phyloP scores from a whole-genome alignment of 2,329 filamentous ascomycete genomes.

The Trichoderma arundinaceum region DNA sequence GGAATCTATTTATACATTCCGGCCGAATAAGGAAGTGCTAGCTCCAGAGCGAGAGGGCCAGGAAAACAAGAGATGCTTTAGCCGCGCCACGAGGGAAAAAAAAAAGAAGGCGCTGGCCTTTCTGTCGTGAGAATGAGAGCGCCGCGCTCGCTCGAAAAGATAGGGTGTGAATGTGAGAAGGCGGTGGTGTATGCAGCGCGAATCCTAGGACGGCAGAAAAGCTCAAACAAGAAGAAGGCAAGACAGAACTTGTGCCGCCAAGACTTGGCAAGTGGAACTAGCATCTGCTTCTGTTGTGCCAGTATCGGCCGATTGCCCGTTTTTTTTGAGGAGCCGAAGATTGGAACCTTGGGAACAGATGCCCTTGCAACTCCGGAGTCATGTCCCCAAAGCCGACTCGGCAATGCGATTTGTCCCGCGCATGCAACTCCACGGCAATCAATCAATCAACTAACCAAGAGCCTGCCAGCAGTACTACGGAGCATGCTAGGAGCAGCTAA shows the following conservation, averaged over 20 bases:
- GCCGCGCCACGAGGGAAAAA: background rate
- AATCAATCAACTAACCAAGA: background rate
- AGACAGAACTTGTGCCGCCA: background rate
- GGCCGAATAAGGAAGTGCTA: background rate
- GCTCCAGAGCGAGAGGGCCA: background rate
- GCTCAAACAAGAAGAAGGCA: too few species aligned
- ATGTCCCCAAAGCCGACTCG: background rate
- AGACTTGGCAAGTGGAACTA: background rate
- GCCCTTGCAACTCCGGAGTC: constrained; percentile 6
- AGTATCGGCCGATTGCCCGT: constrained; percentile 12
- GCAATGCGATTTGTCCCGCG: background rate
- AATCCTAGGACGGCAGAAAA: too few species aligned
- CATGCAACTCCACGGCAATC: background rate
- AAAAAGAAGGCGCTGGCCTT: background rate
- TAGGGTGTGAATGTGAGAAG: background rate
- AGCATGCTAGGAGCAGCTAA: too few species aligned
- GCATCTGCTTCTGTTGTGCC: background rate
- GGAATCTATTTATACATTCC: constrained; percentile 25
- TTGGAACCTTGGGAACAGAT: background rate
- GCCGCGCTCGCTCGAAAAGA: too few species aligned
- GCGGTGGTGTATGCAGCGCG: too few species aligned
- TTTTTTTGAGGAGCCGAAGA: background rate
- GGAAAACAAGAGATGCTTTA: background rate
- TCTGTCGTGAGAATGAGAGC: too few species aligned
- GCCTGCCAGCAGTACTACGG: too few species aligned